Evolutionary conservation across 2,329 filamentous ascomycete genomes (phyloP), one percentile per base, ranked within the genome.

Genomic region (Aspergillus transmontanensis): DNA sequence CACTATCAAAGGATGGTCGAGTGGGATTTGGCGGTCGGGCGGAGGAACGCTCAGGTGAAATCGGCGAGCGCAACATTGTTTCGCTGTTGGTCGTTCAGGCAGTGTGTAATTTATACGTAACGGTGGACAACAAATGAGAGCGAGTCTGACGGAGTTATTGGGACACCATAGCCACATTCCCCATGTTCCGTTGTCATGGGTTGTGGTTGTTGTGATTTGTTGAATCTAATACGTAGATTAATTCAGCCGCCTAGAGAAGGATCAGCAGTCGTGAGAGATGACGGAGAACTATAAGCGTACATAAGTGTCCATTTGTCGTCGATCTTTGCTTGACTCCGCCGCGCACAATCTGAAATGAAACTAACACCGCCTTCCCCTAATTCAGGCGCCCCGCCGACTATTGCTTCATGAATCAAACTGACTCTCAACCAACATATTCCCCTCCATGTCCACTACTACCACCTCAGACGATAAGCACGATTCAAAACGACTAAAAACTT

Each of bases 1-100:
- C 73, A 62, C 77, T 73, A 59, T 75, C 74, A 60, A 75, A 70
- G 32, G 72, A 73, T 64, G 39, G 70, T 65, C 56, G 69, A 58
- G 61, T 65, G 58, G 66, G 66, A 23, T 59, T 62, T 26, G 57
- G 67, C 10, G 69, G 59, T 60, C 64, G 61, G 62, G 70, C 65
- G 41, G 71, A 67, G 34, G 60, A 62, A 59, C 71, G 67, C 59
- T 69, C 68, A 45, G 68, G 68, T 10, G 68, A 68, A 57, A 69
- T 61, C 30, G 66, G 67, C 28, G 68, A 70, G 67, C 67, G 68
- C 60, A 70, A 60, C 68, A 70, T 69, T 36, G 46, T 58, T 45
- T 55, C 45, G 39, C 19, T 41, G 39, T 41, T 41, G 48, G 56
- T 28, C 14, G 57, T 28, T n/a, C 14, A 34, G 60, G 34, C 39